phyloP scores from a whole-genome alignment of 2,329 filamentous ascomycete species.

The Talaromyces verruculosus region DNA sequence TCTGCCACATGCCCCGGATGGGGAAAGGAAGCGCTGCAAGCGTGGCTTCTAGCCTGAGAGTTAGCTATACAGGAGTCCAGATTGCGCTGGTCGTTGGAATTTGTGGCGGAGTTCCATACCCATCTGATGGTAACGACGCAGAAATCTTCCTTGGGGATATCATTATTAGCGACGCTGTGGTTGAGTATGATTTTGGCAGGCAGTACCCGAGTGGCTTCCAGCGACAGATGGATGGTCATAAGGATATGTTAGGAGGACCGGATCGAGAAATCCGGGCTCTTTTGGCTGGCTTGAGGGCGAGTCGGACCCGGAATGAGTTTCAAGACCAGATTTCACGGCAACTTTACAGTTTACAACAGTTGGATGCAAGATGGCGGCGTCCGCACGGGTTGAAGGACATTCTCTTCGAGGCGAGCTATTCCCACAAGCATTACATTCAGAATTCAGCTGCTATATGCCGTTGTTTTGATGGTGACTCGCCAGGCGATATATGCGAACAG shows the following conservation, averaged over 20 bases:
- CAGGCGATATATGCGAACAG: not conserved
- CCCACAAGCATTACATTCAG: constrained; percentile 5
- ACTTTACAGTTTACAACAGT: not conserved
- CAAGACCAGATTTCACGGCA: not conserved
- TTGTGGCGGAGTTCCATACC: constrained; percentile 3
- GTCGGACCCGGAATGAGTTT: not conserved
- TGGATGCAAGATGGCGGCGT: not conserved
- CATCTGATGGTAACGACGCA: not conserved
- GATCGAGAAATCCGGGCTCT: not conserved
- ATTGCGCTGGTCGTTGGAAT: constrained; percentile 12
- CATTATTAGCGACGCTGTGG: constrained; percentile 6
- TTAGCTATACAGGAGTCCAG: not conserved
- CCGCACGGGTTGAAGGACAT: not conserved
- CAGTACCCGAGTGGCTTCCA: not conserved
- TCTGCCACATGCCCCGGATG: not conserved
- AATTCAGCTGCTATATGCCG: not conserved
- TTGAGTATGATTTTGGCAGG: constrained; percentile 15
- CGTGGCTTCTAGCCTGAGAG: not conserved
- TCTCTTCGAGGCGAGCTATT: constrained; percentile 3
- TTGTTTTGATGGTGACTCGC: not conserved
- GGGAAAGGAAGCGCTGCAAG: constrained; percentile 5
- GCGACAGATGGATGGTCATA: not conserved
- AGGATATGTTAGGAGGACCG: not conserved
- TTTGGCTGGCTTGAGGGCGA: not conserved
- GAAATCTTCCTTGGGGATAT: constrained; percentile 13